Conservation (phyloP, 2,329 filamentous ascomycete genomes). For the Fusarium sp. region DNA sequence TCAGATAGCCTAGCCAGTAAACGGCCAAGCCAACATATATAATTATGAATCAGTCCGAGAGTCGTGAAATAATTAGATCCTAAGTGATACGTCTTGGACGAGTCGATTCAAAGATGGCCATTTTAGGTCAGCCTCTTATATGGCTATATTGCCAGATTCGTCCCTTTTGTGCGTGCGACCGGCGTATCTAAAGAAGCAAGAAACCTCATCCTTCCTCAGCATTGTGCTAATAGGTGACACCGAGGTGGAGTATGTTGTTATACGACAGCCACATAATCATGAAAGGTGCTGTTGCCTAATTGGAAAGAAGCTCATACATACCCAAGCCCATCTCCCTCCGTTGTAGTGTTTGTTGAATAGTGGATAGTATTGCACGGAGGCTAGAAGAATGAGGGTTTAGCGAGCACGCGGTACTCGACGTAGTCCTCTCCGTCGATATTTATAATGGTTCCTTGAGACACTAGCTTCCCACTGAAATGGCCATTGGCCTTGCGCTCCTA, state of each 20-base stretch:
- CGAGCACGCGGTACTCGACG: slow-evolving; percentile 74
- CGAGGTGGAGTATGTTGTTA: neutral
- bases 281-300: neutral
- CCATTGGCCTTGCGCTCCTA: slow-evolving; percentile 72
- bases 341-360: neutral
- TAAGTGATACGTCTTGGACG: no score
- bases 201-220: no score
- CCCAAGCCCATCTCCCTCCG: neutral
- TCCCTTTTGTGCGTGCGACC: no score
- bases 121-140: no score
- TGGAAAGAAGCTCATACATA: neutral
- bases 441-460: slow-evolving; percentile 70
- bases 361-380: no score
- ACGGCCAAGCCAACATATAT: no score
- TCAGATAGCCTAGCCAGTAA: no score
- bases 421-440: slow-evolving; percentile 76
- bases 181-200: no score
- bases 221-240: neutral
- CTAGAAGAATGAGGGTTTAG: slow-evolving; percentile 71
- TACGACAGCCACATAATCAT: neutral
- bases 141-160: no score
- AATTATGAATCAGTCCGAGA: no score
- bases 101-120: no score
- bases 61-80: no score
- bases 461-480: slow-evolving; percentile 72